Evolutionary conservation across 2,329 filamentous ascomycete species (phyloP).

Genomic region (Massarina eburnea): DNA sequence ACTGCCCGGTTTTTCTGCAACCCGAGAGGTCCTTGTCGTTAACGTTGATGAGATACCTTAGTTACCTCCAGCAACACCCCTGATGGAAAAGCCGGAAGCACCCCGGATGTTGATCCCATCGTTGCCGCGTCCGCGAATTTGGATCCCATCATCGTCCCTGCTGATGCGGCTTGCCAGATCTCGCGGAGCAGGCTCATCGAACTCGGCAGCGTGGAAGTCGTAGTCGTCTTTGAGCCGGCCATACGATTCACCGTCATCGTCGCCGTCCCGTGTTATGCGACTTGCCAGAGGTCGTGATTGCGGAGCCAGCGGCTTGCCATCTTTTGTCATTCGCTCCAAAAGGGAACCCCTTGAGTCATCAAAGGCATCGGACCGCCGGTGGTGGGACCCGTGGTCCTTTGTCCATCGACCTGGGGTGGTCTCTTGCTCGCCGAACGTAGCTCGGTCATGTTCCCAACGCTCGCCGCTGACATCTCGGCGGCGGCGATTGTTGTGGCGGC

Average conservation of each 20-base stretch:
- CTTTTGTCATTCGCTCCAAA: conserved; percentile 38
- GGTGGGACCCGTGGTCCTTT: conserved; percentile 41
- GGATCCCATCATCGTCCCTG: conserved; percentile 20
- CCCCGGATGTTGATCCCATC: conserved; percentile 40
- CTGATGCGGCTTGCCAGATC: conserved; percentile 28
- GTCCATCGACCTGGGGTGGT: conserved; percentile 24
- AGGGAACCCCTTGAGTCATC: conserved; percentile 39
- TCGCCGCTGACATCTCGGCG: conserved; percentile 27
- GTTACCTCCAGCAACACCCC: conserved; percentile 35
- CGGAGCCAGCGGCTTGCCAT: conserved; percentile 28
- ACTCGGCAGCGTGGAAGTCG: conserved; percentile 25
- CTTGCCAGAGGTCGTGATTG: conserved; percentile 28
- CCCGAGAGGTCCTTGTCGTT: not conserved
- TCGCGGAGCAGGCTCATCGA: conserved; percentile 24
- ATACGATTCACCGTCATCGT: conserved; percentile 19
- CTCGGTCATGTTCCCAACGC: conserved; percentile 35
- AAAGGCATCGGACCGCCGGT: conserved; percentile 48
- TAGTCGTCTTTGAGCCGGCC: conserved; percentile 37
- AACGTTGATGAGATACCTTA: conserved; percentile 11
- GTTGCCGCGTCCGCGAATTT: conserved; percentile 12
- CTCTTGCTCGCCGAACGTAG: conserved; percentile 22
- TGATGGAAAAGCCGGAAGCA: conserved; percentile 29
- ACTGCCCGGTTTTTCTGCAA: not conserved
- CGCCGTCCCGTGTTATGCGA: conserved; percentile 34
- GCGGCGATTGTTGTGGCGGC: conserved; percentile 19